Base-by-base conservation (phyloP, 2,329 filamentous ascomycete species). In the Fusarium neocosmosporiellum region DNA sequence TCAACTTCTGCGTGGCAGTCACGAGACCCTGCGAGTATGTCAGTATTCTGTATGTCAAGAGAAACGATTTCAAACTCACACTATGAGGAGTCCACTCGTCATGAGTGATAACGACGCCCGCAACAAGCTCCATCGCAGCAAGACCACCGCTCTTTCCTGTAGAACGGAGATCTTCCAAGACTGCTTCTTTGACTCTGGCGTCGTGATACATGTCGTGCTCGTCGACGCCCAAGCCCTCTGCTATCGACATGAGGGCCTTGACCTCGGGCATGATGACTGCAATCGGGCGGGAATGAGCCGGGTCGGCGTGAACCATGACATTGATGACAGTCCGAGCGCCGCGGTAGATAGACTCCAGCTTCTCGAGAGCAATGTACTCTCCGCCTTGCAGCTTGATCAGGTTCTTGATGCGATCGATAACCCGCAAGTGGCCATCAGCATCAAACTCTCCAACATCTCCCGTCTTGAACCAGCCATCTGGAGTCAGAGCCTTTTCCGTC, bases 391-490 rank as follows among this genome's bases (percentile, higher is more conserved):
- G 94, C 90, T 98, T 98, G 82, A 98, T 93, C 60, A 98, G 86
- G 84, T 98, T 98, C 91, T 98, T 98, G 89, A 97, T 94, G 72
- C 96, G 94, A 83, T 98, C 96, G 78, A 98, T 95, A 80, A 98
- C 92, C 75, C 88, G 89, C 70, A 98, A 83, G 80, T 97, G 93
- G 39, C 96, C 96, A 70, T 92, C 88, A 39, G 85, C 80, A 82
- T 96, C 92, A 77, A 95, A 96, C 81, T 98, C 94, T 76, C 96
- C 96, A 80, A 98, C 95, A 78, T 98, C 96, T 67, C 96, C 96
- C 10, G 94, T 97, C 87, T 93, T 95, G 88, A 98, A 98, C 96
- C 96, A 98, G 33, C 94, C 94, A 77, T 98, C 96, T 1, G 90
- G 82, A 0, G 93, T 95, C 69, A 96, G 88, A 3, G 92, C 88